Evolutionary conservation across 1,284 basidiomycete genomes (phyloP).

Genomic region (Ustilago crameri): DNA sequence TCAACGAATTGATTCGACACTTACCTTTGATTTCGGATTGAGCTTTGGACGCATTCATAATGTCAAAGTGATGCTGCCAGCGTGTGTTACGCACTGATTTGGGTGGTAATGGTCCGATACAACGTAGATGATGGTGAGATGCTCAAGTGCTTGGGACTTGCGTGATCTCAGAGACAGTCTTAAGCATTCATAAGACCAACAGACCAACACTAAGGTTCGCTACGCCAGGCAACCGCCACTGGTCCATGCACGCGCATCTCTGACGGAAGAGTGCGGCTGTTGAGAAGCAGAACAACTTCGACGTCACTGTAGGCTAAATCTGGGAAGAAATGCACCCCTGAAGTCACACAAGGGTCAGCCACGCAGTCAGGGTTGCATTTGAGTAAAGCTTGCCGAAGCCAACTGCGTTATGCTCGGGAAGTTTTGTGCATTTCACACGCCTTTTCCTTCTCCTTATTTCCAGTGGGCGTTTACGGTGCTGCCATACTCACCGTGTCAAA

Average conservation of each 20-base stretch:
- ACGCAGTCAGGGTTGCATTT: no score
- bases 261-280: neutral
- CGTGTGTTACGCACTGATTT: neutral
- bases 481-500: no score
- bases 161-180: neutral
- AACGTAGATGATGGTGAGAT: neutral
- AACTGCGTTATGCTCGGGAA: no score
- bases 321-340: neutral
- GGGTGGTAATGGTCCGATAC: neutral
- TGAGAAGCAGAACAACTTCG: neutral
- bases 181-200: neutral
- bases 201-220: neutral
- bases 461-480: no score
- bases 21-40: constrained; percentile 27
- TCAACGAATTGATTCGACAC: neutral
- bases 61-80: constrained; percentile 1
- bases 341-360: no score
- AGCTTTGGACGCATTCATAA: constrained; percentile 37
- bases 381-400: no score
- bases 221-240: neutral
- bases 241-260: neutral
- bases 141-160: neutral
- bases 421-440: constrained; percentile 34
- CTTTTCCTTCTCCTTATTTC: constrained; percentile 1
- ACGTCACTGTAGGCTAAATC: neutral